Percentiles rank a stretch among this genome's conserved stretches.
phyloP scores from a whole-genome alignment of 371 early-diverging fungal genomes.

The Phascolomyces articulosus region DNA sequence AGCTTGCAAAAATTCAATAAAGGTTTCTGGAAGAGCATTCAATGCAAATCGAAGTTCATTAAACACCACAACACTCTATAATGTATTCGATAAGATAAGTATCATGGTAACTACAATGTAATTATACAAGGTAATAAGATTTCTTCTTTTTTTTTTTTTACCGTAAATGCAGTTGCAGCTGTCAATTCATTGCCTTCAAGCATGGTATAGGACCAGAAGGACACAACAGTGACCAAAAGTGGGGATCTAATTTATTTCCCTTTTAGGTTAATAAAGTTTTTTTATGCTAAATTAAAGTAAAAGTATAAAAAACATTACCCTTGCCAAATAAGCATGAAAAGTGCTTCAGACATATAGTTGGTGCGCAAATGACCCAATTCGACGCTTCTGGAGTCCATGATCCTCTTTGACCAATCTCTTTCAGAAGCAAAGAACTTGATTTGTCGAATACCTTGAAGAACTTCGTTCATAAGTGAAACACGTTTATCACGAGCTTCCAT shows the following conservation, averaged over 20 bases:
- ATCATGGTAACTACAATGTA: no score
- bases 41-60: slow-evolving; percentile 58
- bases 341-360: slow-evolving; percentile 29
- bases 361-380: slow-evolving; percentile 55
- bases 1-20: slow-evolving; percentile 48
- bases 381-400: slow-evolving; percentile 47
- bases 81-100: background rate
- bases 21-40: slow-evolving; percentile 58
- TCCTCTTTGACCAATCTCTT: slow-evolving; percentile 40
- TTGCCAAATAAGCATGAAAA: slow-evolving; percentile 38
- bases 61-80: slow-evolving; percentile 51
- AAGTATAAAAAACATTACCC: slow-evolving; percentile 23
- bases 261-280: background rate
- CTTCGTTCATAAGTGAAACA: slow-evolving; percentile 57
- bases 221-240: slow-evolving; percentile 54
- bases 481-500: slow-evolving; percentile 62
- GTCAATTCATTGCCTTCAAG: slow-evolving; percentile 60
- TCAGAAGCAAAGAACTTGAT: slow-evolving; percentile 77
- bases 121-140: no score
- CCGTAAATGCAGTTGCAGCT: slow-evolving; percentile 66
- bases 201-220: slow-evolving; percentile 63
- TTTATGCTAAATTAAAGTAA: background rate
- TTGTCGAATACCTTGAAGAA: slow-evolving; percentile 69
- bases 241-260: slow-evolving; percentile 39
- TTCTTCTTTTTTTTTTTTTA: slow-evolving; percentile 16